Conservation (phyloP, 257 asterid species). For the Fraxinus pennsylvanica region DNA sequence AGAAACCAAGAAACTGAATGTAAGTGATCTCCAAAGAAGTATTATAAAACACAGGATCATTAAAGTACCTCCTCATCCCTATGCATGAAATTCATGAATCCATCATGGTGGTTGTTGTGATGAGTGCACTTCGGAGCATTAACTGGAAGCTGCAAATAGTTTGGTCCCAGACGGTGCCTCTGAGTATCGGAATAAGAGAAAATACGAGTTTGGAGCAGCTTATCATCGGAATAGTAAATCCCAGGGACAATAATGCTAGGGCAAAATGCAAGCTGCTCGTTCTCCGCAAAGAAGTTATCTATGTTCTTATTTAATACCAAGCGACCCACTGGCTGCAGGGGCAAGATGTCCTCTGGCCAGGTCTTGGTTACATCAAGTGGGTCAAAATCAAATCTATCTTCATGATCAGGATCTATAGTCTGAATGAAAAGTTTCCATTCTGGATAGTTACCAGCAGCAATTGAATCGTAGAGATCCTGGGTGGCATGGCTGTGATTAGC, state of each 20-base stretch:
- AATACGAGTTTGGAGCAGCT: conserved; percentile 66
- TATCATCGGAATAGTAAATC: conserved; percentile 61
- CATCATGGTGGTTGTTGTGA: conserved; percentile 76
- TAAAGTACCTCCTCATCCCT: conserved; percentile 71
- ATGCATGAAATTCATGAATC: conserved; percentile 76
- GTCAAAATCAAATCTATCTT: conserved; percentile 84
- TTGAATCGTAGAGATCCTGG: conserved; percentile 89
- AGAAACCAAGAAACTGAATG: conserved; percentile 4
- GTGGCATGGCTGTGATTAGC: conserved; percentile 96
- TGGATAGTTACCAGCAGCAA: conserved; percentile 85
- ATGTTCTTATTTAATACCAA: conserved; percentile 89
- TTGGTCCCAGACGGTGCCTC: conserved; percentile 88
- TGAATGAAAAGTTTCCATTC: conserved; percentile 98
- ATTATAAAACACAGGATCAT: not conserved
- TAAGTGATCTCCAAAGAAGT: not conserved
- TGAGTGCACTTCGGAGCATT: conserved; percentile 71
- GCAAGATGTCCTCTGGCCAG: conserved; percentile 94
- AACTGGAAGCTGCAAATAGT: conserved; percentile 68
- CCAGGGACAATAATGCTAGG: conserved; percentile 70
- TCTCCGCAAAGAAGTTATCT: conserved; percentile 81
- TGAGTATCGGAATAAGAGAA: conserved; percentile 71
- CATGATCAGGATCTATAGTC: conserved; percentile 82
- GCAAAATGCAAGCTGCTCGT: conserved; percentile 69
- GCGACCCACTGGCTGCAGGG: conserved; percentile 97
- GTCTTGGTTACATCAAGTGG: conserved; percentile 91